Evolutionary conservation across 75 land plant genomes (phyloP), one percentile per base, ranked within the genome.

Genomic region (Chamaecyparis obtusa): DNA sequence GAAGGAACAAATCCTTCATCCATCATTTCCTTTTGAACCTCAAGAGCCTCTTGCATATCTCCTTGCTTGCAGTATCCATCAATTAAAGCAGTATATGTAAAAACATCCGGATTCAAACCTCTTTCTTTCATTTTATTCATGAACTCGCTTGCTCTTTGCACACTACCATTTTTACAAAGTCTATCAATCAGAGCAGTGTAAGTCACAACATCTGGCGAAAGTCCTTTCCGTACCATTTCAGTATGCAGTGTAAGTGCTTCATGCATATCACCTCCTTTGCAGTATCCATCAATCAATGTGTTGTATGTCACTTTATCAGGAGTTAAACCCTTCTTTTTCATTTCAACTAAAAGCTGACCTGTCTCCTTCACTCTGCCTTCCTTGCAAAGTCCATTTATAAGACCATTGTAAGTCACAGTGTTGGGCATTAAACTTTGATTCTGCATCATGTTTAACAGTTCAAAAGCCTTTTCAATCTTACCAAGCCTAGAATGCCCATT

Each of bases 211-310:
- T 95, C 92, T 7, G 98, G 94, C 11, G 87, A 85, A 87, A 93
- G 88, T 8, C 98, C 99, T 55, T 85, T 92, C 83, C 84, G 83
- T 32, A 88, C 86, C 99, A 97, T 96, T 87, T 95, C 94, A 24
- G 46, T 89, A 72, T 92, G 92, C 75, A 95, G 78, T 24, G 91
- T 87, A 67, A 93, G 91, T 0, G 96, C 95, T 85, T 96, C 93
- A 54, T 97, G 92, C 55, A 91, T 81, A 88, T 90, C 69, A 27
- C 95, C 96, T 35, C 81, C 90, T 57, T 84, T 93, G 85, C 97
- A 96, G 86, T 90, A 92, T 14, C 96, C 96, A 87, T 93, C 93
- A 3, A 93, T 86, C 33, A 95, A 87, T 13, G 95, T 94, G 80
- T 94, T 95, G 86, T 91, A 95, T 19, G 94, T 95, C 39, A 94